phyloP scores from a whole-genome alignment of 208 protist genomes.

The Endotrypanum monterogeii region DNA sequence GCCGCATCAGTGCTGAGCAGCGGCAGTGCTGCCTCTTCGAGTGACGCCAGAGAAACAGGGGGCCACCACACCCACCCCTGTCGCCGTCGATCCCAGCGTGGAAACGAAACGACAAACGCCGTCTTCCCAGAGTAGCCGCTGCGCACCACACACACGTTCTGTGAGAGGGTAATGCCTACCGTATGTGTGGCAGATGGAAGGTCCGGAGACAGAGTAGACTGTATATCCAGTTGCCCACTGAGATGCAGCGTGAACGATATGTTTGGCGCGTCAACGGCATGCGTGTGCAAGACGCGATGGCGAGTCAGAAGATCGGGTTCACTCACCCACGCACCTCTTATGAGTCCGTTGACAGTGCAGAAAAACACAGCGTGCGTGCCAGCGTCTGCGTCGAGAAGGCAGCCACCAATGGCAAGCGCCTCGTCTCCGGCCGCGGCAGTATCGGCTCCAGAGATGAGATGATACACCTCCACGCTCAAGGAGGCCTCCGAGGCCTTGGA shows the following conservation, averaged over 20 bases:
- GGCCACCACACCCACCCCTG: slow-evolving; percentile 61
- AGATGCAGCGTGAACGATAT: slow-evolving; percentile 37
- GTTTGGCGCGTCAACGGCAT: slow-evolving; percentile 2
- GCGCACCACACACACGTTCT: slow-evolving; percentile 70
- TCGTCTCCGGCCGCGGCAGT: slow-evolving; percentile 4
- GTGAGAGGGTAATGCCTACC: slow-evolving; percentile 36
- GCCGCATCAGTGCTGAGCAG: slow-evolving; percentile 36
- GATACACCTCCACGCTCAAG: slow-evolving; percentile 22
- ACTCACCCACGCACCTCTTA: slow-evolving; percentile 54
- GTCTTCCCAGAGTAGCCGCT: slow-evolving; percentile 32
- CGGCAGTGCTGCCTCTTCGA: slow-evolving; percentile 33
- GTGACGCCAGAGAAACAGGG: slow-evolving; percentile 6
- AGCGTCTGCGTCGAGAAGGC: slow-evolving; percentile 67
- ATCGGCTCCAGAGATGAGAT: slow-evolving; percentile 15
- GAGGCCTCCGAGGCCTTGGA: slow-evolving; percentile 1
- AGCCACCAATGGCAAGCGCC: slow-evolving; percentile 54
- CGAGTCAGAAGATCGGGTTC: slow-evolving; percentile 76
- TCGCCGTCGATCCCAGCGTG: slow-evolving; percentile 48
- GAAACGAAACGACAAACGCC: slow-evolving; percentile 63
- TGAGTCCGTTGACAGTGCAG: slow-evolving; percentile 44
- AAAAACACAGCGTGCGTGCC: slow-evolving; percentile 69
- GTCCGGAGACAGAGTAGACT: slow-evolving; percentile 24
- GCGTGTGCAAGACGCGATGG: slow-evolving; percentile 27
- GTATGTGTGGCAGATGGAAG: slow-evolving; percentile 40
- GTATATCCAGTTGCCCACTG: slow-evolving; percentile 15